phyloP scores from a whole-genome alignment of 306 rosid genomes.

The Cucurbita argyrosperma region DNA sequence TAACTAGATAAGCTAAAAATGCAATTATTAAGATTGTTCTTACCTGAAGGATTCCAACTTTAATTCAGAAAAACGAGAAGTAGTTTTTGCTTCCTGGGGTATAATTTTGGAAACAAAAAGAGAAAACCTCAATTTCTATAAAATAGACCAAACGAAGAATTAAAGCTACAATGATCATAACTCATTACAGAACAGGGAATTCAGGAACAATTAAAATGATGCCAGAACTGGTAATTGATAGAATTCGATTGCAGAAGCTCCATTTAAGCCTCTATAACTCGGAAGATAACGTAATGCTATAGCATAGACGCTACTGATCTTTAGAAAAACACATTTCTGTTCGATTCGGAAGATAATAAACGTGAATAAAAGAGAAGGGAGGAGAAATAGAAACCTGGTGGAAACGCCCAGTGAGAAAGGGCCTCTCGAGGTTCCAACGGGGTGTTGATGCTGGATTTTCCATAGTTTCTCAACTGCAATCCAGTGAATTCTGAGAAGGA shows the following conservation, averaged over 20 bases:
- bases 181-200: background rate
- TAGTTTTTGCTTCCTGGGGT: slow-evolving; percentile 25
- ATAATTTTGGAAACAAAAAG: background rate
- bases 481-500: background rate
- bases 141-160: background rate
- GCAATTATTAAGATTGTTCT: background rate
- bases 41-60: slow-evolving; percentile 26
- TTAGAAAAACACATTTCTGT: background rate
- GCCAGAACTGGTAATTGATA: background rate
- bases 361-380: background rate
- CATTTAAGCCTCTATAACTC: background rate
- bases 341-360: background rate
- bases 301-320: background rate
- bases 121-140: no score
- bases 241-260: background rate
- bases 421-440: slow-evolving; percentile 41
- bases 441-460: slow-evolving; percentile 20
- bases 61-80: slow-evolving; percentile 27
- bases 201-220: background rate
- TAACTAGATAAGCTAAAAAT: background rate
- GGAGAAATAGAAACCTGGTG: slow-evolving; percentile 25
- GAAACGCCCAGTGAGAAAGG: slow-evolving; percentile 47
- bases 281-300: background rate
- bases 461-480: slow-evolving; percentile 7
- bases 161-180: background rate